Conservation (phyloP, 768 basidiomycete genomes). For the Sarcomyxa edulis region DNA sequence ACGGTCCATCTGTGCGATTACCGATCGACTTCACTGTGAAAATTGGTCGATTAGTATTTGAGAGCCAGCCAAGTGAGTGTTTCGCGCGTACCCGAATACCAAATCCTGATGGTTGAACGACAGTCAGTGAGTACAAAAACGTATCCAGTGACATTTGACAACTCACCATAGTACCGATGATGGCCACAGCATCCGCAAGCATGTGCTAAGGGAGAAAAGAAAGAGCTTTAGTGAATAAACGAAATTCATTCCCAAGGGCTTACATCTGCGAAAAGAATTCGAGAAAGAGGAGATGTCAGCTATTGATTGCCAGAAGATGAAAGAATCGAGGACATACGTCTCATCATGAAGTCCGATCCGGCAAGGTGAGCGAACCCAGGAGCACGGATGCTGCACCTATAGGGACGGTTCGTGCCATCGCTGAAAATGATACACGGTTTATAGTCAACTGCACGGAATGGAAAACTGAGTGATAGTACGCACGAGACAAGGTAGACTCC, state of each 20-base stretch:
- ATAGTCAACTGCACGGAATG: not conserved
- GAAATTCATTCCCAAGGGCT: conserved; percentile 16
- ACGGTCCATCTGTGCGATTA: conserved; percentile 10
- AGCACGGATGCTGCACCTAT: conserved; percentile 95
- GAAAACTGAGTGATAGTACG: conserved; percentile 23
- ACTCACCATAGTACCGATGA: conserved; percentile 95
- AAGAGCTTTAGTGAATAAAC: conserved; percentile 11
- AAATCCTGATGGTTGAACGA: conserved; percentile 51
- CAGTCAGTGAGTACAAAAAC: conserved; percentile 7
- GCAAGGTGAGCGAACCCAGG: conserved; percentile 96
- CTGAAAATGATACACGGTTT: conserved; percentile 25
- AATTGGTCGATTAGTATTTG: conserved; percentile 5
- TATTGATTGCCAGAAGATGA: conserved; percentile 4
- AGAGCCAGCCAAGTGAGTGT: not conserved
- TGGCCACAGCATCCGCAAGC: conserved; percentile 91
- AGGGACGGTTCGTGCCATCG: conserved; percentile 93
- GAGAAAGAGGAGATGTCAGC: conserved; percentile 5
- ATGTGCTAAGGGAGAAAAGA: conserved; percentile 53
- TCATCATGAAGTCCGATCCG: conserved; percentile 97
- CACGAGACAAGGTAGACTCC: conserved; percentile 95
- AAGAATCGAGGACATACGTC: conserved; percentile 49
- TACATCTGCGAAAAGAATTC: conserved; percentile 34
- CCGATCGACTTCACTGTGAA: conserved; percentile 34
- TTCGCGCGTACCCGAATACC: conserved; percentile 80
- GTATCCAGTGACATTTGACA: conserved; percentile 5